Conservation (phyloP, 2,329 filamentous ascomycete species). For the Fragosphaeria purpurea region DNA sequence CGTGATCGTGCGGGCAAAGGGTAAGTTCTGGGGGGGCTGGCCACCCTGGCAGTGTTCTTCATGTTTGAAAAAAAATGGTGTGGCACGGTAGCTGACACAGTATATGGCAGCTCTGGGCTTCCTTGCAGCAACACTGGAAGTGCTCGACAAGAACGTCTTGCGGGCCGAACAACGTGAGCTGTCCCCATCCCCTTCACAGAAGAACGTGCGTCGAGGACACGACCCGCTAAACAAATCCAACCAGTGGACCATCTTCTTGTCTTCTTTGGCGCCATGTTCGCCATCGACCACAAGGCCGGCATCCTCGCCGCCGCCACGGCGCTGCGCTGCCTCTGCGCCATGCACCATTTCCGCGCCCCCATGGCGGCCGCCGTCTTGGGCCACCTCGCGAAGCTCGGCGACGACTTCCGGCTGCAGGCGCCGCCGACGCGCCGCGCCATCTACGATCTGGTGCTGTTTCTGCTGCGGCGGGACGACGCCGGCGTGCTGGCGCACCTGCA, state of each 20-base stretch:
- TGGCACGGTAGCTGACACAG: too few species aligned
- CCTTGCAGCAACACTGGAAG: slow-evolving; percentile 41
- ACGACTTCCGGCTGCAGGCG: slow-evolving; percentile 47
- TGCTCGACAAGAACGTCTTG: slow-evolving; percentile 34
- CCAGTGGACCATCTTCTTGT: slow-evolving; percentile 25
- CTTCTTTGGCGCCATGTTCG: slow-evolving; percentile 51
- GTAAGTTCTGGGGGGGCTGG: slow-evolving; percentile 17
- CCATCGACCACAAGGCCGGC: slow-evolving; percentile 49
- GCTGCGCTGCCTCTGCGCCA: slow-evolving; percentile 36
- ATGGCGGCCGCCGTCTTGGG: slow-evolving; percentile 39
- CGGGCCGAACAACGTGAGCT: slow-evolving; percentile 39
- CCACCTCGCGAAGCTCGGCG: slow-evolving; percentile 39
- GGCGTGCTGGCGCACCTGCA: slow-evolving; percentile 24
- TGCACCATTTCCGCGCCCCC: slow-evolving; percentile 40
- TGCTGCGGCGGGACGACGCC: slow-evolving; percentile 30
- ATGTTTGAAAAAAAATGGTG: too few species aligned
- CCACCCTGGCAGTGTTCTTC: not conserved
- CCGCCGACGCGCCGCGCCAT: slow-evolving; percentile 41
- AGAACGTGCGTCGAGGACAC: too few species aligned
- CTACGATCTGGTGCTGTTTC: slow-evolving; percentile 36
- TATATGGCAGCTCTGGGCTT: slow-evolving; percentile 40
- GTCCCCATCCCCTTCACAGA: too few species aligned
- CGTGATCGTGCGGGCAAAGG: slow-evolving; percentile 44
- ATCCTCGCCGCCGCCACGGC: slow-evolving; percentile 44
- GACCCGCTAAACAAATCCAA: too few species aligned